phyloP scores from a whole-genome alignment of 2,329 filamentous ascomycete species.

The Aspergillus carbonarius region DNA sequence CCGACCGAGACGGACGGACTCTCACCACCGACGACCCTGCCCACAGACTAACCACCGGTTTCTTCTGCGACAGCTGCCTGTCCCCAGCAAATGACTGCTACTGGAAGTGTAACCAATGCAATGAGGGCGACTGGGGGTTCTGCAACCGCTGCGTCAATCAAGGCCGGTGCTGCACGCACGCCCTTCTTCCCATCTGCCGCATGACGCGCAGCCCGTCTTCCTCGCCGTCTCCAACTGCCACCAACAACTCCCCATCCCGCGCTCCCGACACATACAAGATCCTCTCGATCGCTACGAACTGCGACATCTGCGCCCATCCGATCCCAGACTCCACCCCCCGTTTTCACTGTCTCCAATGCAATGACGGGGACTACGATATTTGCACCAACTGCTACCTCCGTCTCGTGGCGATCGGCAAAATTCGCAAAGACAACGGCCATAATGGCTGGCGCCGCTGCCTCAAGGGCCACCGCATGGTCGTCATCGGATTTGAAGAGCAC shows the following conservation, averaged over 20 bases:
- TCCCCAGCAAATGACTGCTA: slow-evolving; percentile 77
- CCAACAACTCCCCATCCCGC: slow-evolving; percentile 14
- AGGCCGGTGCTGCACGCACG: slow-evolving; percentile 77
- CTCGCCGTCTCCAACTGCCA: slow-evolving; percentile 28
- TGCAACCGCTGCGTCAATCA: slow-evolving; percentile 85
- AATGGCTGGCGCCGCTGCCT: slow-evolving; percentile 82
- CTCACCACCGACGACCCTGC: slow-evolving; percentile 67
- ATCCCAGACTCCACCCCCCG: slow-evolving; percentile 69
- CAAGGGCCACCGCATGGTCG: slow-evolving; percentile 77
- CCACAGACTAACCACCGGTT: slow-evolving; percentile 69
- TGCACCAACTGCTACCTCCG: slow-evolving; percentile 75
- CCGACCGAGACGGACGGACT: slow-evolving; percentile 43
- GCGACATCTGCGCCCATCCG: slow-evolving; percentile 72
- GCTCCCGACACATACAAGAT: slow-evolving; percentile 59
- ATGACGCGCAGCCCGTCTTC: slow-evolving; percentile 32
- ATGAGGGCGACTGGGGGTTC: slow-evolving; percentile 92
- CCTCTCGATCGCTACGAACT: slow-evolving; percentile 70
- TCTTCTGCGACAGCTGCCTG: slow-evolving; percentile 78
- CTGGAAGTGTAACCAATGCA: slow-evolving; percentile 85
- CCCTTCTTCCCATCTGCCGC: slow-evolving; percentile 73
- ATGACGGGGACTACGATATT: slow-evolving; percentile 81
- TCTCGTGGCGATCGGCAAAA: slow-evolving; percentile 61
- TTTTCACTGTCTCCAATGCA: slow-evolving; percentile 78
- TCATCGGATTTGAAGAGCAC: slow-evolving; percentile 72
- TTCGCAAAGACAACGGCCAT: slow-evolving; percentile 73